Evolutionary conservation across 768 basidiomycete genomes (phyloP), one percentile per base, ranked within the genome.

Genomic region (Tubosaeta sp.): DNA sequence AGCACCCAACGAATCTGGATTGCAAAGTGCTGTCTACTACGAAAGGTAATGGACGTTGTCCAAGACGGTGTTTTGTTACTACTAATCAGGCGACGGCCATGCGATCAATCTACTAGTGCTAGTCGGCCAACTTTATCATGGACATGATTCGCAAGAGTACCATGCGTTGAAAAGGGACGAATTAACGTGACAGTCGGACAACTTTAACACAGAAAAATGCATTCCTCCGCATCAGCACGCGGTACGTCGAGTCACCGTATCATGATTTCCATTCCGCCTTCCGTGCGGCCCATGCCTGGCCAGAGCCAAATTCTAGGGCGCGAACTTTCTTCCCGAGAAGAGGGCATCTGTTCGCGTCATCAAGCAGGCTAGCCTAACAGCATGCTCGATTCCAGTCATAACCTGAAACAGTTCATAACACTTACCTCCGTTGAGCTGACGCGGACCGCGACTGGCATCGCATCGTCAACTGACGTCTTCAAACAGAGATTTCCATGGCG

Each of bases 31-130:
- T 40, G 31, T 18, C 11, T 49, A 18, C 14, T 39, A 25, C 27
- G 29, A n/a, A 35, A 43, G 30, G 45, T 52, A 19, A 57, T 52
- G 38, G 40, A 30, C 24, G 25, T 30, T 39, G 10, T 4, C 21
- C 25, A 12, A 18, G 31, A 25, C 9, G 6, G 24, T 4, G 27
- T 24, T 36, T 18, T 34, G 32, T 34, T 14, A 41, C 24, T 34
- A 41, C 24, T n/a, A n/a, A 27, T 44, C 24, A 16, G 25, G 14
- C 34, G 24, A 31, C 16, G 34, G 35, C 24, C 18, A 30, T 31
- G 6, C 32, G 46, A 13, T 9, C 29, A n/a, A 8, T 27, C 25
- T 4, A 38, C 35, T 35, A n/a, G n/a, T 11, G 43, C 24, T 22
- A 41, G 48, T 48, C 38, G 29, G 30, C 35, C 34, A 44, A 42